Evolutionary conservation across 2,329 filamentous ascomycete genomes (phyloP).

Genomic region (Penicillium decumbens): DNA sequence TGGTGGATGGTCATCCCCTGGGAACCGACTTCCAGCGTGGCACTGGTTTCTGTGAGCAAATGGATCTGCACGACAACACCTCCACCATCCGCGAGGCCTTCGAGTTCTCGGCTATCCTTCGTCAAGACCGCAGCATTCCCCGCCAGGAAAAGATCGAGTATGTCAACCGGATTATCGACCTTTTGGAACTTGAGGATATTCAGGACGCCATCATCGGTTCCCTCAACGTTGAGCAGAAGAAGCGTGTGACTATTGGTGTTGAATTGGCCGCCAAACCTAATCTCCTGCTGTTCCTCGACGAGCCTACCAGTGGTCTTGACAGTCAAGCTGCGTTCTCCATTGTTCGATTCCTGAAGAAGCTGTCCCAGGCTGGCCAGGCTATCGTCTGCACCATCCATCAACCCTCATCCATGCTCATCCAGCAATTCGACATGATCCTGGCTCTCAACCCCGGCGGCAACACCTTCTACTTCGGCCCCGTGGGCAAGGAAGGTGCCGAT

Average conservation of each 20-base stretch:
- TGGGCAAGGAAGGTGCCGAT: constrained; percentile 61
- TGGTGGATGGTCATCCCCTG: constrained; percentile 63
- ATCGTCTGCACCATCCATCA: constrained; percentile 73
- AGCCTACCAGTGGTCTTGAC: constrained; percentile 67
- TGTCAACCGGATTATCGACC: constrained; percentile 61
- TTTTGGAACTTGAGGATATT: constrained; percentile 38
- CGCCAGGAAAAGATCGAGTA: constrained; percentile 61
- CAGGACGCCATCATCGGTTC: constrained; percentile 60
- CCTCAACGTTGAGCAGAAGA: constrained; percentile 65
- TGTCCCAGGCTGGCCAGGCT: constrained; percentile 62
- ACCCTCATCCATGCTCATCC: constrained; percentile 63
- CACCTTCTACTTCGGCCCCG: constrained; percentile 68
- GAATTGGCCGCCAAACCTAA: constrained; percentile 66
- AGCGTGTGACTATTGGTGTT: constrained; percentile 68
- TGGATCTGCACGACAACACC: constrained; percentile 65
- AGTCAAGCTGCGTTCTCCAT: constrained; percentile 66
- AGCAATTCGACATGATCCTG: constrained; percentile 70
- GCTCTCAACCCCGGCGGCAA: constrained; percentile 65
- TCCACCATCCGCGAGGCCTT: constrained; percentile 64
- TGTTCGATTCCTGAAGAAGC: constrained; percentile 63
- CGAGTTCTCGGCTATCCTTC: constrained; percentile 63
- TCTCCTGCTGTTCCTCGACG: constrained; percentile 65
- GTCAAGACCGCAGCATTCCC: constrained; percentile 55
- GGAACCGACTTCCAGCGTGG: constrained; percentile 62
- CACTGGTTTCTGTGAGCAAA: constrained; percentile 68